Evolutionary conservation across 257 asterid species (phyloP).

Genomic region (Rehmannia glutinosa): DNA sequence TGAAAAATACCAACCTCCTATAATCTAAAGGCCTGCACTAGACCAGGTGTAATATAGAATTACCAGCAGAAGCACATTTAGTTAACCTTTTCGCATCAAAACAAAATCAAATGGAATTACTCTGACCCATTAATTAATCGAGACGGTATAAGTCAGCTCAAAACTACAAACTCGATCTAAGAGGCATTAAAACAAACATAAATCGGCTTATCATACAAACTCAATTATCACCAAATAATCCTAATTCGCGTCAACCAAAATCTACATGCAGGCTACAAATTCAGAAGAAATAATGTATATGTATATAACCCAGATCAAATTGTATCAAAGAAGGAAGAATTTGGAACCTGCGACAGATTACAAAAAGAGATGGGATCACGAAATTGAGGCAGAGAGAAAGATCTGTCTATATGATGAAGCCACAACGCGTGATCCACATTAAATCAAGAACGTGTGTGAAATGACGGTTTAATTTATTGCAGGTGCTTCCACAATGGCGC

Average conservation of each 20-base stretch:
- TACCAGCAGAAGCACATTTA: too few species aligned
- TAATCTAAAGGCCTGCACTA: too few species aligned
- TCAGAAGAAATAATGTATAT: background rate
- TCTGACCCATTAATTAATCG: background rate
- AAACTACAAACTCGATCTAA: background rate
- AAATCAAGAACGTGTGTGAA: background rate
- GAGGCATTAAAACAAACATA: conserved; percentile 14
- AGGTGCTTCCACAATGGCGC: too few species aligned
- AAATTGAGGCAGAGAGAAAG: background rate
- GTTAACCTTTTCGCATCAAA: background rate
- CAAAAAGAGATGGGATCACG: background rate
- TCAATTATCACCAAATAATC: background rate
- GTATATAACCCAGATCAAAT: background rate
- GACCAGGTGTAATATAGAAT: too few species aligned
- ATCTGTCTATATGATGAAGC: background rate
- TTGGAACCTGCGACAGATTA: background rate
- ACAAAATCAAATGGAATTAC: background rate
- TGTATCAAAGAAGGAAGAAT: background rate
- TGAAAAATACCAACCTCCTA: background rate
- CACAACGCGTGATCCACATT: background rate
- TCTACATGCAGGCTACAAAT: background rate
- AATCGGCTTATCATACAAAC: background rate
- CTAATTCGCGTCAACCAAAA: background rate
- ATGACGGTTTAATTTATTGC: background rate
- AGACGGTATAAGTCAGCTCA: background rate